Percentiles rank a stretch among this genome's conserved stretches.
Conservation (phyloP, 2,329 filamentous ascomycete genomes). For the Xylariales sp. region DNA sequence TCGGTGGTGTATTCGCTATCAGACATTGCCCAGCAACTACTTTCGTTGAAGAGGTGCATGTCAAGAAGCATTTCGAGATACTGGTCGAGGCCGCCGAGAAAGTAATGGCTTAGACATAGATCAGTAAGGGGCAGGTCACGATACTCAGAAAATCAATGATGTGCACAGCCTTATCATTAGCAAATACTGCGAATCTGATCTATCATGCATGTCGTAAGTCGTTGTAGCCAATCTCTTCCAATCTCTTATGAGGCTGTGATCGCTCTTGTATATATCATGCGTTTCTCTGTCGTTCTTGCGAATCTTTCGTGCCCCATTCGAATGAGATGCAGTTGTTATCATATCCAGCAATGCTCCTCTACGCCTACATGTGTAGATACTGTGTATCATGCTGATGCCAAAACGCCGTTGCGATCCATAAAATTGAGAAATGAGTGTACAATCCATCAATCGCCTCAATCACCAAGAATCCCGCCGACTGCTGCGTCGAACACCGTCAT, state of each 20-base stretch:
- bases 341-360: neutral
- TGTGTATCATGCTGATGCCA: too few relatives aligned
- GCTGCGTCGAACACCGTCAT: constrained; percentile 13
- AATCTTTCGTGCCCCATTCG: neutral
- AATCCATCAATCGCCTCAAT: neutral
- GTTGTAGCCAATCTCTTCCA: too few relatives aligned
- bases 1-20: constrained; percentile 72
- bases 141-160: too few relatives aligned
- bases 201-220: too few relatives aligned
- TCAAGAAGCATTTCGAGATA: constrained; percentile 69
- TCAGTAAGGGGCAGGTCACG: neutral
- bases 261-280: neutral
- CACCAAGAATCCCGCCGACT: constrained; percentile 23
- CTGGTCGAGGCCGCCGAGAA: constrained; percentile 61
- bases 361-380: neutral
- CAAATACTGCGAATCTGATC: too few relatives aligned
- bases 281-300: too few relatives aligned
- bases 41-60: constrained; percentile 65
- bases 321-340: neutral
- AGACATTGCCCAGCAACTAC: constrained; percentile 72
- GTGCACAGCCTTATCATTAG: too few relatives aligned
- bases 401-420: too few relatives aligned
- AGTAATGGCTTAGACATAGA: constrained; percentile 27
- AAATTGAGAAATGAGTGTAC: neutral
- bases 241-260: too few relatives aligned